Evolutionary conservation across 2,329 filamentous ascomycete genomes (phyloP).

Genomic region (Epichloe baconii): DNA sequence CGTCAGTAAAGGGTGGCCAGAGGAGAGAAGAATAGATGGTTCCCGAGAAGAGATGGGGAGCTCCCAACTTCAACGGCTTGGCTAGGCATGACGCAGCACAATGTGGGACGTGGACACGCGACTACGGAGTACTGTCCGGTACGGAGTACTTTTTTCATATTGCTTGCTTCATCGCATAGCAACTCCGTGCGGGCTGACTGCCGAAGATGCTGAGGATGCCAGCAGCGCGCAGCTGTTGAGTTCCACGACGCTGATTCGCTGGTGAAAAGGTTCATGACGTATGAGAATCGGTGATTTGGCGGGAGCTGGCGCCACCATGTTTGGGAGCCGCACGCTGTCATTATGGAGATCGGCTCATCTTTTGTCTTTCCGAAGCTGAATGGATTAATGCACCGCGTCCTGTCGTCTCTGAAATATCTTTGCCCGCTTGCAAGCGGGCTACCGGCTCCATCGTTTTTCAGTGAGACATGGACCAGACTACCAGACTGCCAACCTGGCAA

Average conservation of each 20-base stretch:
- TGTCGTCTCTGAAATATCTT: no score
- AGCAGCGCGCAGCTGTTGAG: background rate
- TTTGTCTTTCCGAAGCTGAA: no score
- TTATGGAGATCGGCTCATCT: no score
- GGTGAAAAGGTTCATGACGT: slow-evolving; percentile 5
- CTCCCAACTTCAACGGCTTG: background rate
- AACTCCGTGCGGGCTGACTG: background rate
- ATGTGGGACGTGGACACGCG: background rate
- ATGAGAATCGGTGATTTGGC: background rate
- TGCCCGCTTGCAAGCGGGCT: no score
- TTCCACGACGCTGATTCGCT: slow-evolving; percentile 3
- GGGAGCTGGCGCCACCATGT: background rate
- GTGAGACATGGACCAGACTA: no score
- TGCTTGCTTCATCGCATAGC: background rate
- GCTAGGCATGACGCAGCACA: background rate
- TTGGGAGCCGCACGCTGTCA: no score
- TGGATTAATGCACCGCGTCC: no score
- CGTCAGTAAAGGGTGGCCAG: background rate
- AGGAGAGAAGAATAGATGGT: background rate
- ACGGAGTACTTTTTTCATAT: no score
- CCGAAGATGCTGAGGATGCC: slow-evolving; percentile 2
- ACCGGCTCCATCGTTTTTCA: no score
- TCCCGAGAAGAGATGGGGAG: background rate
- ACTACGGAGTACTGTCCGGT: no score
- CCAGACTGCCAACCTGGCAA: background rate